Conservation (phyloP, 139 green algal species). For the Ulvella scutata region DNA sequence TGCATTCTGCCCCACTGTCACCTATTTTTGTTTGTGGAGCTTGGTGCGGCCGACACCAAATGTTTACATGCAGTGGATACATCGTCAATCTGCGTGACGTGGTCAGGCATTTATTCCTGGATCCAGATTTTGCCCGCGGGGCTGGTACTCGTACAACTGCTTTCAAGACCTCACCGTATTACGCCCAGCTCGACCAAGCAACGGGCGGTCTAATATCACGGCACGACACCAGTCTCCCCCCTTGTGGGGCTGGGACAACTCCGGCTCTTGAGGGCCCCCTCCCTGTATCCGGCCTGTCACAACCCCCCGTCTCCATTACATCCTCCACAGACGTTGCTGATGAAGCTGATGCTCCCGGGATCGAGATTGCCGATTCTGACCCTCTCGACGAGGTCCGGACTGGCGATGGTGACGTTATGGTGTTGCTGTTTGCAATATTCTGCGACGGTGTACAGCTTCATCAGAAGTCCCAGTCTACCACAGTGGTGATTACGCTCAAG, state of each 20-base stretch:
- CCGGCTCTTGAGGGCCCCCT: neutral
- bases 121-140: neutral
- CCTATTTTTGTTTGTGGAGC: too few species aligned
- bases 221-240: neutral
- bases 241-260: neutral
- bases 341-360: neutral
- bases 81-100: neutral
- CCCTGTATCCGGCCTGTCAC: neutral
- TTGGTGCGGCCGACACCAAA: too few species aligned
- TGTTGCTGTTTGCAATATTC: neutral
- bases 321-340: neutral
- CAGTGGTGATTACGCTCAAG: neutral
- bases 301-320: neutral
- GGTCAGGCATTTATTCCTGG: neutral
- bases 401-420: neutral
- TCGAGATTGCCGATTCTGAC: neutral
- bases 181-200: neutral
- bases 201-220: neutral
- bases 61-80: neutral
- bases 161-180: neutral
- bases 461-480: neutral
- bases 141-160: neutral
- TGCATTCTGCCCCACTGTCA: neutral
- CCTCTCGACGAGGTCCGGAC: neutral
- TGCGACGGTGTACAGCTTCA: neutral